Evolutionary conservation across 768 basidiomycete species (phyloP).

Genomic region (Chalciporus pseudorubinellus): DNA sequence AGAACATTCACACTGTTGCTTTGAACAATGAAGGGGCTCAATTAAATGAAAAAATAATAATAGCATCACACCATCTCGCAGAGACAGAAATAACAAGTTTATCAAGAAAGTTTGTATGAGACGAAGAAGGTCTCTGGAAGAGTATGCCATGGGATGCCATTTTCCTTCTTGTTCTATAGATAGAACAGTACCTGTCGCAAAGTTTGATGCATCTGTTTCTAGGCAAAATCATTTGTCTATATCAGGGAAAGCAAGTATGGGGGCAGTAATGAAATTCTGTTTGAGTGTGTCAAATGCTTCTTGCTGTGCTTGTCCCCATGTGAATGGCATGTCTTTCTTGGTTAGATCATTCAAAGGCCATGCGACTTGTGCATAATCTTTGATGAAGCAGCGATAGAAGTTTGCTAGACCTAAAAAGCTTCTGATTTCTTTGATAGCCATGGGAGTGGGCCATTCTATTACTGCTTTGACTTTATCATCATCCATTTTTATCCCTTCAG

Average conservation of each 20-base stretch:
- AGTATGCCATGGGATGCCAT: background rate
- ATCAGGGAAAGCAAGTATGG: conserved; percentile 15
- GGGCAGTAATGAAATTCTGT: conserved; percentile 22
- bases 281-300: conserved; percentile 34
- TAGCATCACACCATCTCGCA: too few species aligned
- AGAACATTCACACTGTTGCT: too few species aligned
- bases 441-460: conserved; percentile 29
- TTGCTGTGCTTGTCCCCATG: conserved; percentile 24
- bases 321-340: conserved; percentile 21
- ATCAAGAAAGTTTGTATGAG: too few species aligned
- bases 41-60: too few species aligned
- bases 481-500: conserved; percentile 30
- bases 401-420: conserved; percentile 31
- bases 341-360: conserved; percentile 26
- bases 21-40: too few species aligned
- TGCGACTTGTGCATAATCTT: conserved; percentile 25
- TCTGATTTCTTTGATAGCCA: conserved; percentile 18
- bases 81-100: too few species aligned
- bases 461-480: conserved; percentile 31
- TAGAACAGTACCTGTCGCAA: background rate
- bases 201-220: background rate
- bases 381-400: conserved; percentile 33
- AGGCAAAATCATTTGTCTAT: background rate
- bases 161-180: background rate
- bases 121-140: too few species aligned